phyloP scores from a whole-genome alignment of 2,329 filamentous ascomycete genomes.

The Trichoderma asperellum region DNA sequence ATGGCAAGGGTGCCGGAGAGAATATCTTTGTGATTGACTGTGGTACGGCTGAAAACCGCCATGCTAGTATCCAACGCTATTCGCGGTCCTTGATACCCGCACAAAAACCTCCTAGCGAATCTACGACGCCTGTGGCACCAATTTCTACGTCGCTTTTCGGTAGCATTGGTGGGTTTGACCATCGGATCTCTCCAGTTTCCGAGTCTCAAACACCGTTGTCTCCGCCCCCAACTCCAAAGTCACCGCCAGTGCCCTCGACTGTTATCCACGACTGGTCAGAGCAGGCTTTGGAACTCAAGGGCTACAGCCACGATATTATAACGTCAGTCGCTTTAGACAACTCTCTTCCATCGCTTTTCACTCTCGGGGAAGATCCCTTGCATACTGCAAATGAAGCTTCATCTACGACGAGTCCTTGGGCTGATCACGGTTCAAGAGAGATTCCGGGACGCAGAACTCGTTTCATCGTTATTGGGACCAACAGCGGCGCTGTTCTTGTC shows the following conservation, averaged over 20 bases:
- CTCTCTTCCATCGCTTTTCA: slow-evolving; percentile 72
- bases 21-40: slow-evolving; percentile 73
- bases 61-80: slow-evolving; percentile 50
- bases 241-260: slow-evolving; percentile 30
- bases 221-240: slow-evolving; percentile 34
- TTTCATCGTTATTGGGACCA: slow-evolving; percentile 80
- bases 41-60: slow-evolving; percentile 64
- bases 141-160: slow-evolving; percentile 41
- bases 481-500: slow-evolving; percentile 72
- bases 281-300: slow-evolving; percentile 54
- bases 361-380: slow-evolving; percentile 77
- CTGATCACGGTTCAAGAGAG: slow-evolving; percentile 53
- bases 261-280: slow-evolving; percentile 41
- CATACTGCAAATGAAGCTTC: slow-evolving; percentile 46
- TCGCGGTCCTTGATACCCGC: slow-evolving; percentile 41
- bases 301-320: slow-evolving; percentile 63
- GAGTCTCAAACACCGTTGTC: slow-evolving; percentile 34
- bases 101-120: slow-evolving; percentile 26
- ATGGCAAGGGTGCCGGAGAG: slow-evolving; percentile 77
- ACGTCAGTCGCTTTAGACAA: slow-evolving; percentile 72
- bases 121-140: slow-evolving; percentile 18
- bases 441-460: slow-evolving; percentile 85
- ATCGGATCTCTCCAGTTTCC: slow-evolving; percentile 23
- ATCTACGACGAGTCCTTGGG: slow-evolving; percentile 52
- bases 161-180: slow-evolving; percentile 6